phyloP scores from a whole-genome alignment of 352 stramenopile genomes.

The Pythium vanterpoolii region DNA sequence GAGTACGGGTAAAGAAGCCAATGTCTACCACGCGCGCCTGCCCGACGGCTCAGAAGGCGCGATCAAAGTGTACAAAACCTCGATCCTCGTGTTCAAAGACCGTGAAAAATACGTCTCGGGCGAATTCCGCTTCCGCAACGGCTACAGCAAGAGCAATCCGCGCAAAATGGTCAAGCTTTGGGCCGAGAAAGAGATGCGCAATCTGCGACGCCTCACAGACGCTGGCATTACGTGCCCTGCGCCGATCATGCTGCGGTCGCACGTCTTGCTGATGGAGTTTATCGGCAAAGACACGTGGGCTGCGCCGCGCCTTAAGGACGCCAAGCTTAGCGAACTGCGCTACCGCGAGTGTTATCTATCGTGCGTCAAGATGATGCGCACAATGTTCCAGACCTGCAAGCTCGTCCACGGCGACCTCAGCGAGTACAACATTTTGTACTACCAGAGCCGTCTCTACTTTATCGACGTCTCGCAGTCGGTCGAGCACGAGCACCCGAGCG shows the following conservation, averaged over 20 bases:
- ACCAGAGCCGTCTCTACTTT: slow-evolving; percentile 94
- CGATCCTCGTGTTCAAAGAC: slow-evolving; percentile 99
- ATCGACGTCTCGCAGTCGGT: slow-evolving; percentile 99
- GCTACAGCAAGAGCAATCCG: slow-evolving; percentile 97
- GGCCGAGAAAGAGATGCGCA: slow-evolving; percentile 99
- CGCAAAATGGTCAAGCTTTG: slow-evolving; percentile 99
- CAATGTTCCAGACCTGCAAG: slow-evolving; percentile 95
- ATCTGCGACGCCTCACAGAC: slow-evolving; percentile 92
- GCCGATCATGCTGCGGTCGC: slow-evolving; percentile 93
- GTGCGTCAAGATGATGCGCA: slow-evolving; percentile 94
- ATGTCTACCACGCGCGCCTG: slow-evolving; percentile 97
- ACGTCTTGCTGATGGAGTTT: slow-evolving; percentile 99
- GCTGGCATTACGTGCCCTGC: slow-evolving; percentile 90
- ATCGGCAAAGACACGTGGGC: slow-evolving; percentile 95
- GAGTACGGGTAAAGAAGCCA: slow-evolving; percentile 99
- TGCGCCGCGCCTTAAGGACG: slow-evolving; percentile 94
- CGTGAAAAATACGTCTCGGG: slow-evolving; percentile 98
- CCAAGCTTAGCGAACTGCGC: slow-evolving; percentile 86
- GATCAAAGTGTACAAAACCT: slow-evolving; percentile 87
- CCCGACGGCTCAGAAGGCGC: slow-evolving; percentile 70
- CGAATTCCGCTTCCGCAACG: slow-evolving; percentile 97
- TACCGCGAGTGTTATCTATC: slow-evolving; percentile 95
- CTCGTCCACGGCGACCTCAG: slow-evolving; percentile 98
- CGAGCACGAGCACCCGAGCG: slow-evolving; percentile 97
- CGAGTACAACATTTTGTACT: slow-evolving; percentile 99